Base-by-base conservation (phyloP, 2,329 filamentous ascomycete species). In the Dryadomyces quercivorus region DNA sequence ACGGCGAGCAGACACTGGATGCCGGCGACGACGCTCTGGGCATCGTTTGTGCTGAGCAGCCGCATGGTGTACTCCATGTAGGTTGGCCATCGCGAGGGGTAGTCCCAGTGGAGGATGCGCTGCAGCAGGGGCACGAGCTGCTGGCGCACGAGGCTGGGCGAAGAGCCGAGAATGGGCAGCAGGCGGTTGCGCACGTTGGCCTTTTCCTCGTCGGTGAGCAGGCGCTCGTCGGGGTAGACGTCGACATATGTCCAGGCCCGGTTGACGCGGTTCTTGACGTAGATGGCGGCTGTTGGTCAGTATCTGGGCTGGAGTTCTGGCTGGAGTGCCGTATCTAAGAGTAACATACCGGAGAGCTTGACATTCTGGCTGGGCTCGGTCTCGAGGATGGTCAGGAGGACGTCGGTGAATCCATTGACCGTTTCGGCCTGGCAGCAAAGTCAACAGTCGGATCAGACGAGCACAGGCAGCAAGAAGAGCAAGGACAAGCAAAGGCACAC, bases 261-360 rank as follows among this genome's bases (percentile, higher is more conserved):
- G 69, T 87, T 92, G 69, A 97, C 86, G 67, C 91, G 86, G 73
- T 98, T 97, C 75, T 98, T 98, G 69, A 97, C 82, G 73, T 97
- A 98, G 63, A 98, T 88, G 66, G 92, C 91, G 65, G 90, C 92
- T 96, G 55, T 52, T 50, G 54, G 56, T 61, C 53, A 60, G 34
- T n/a, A n/a, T n/a, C n/a, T n/a, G n/a, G n/a, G n/a, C n/a, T n/a
- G n/a, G n/a, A n/a, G n/a, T n/a, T n/a, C n/a, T n/a, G n/a, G n/a
- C n/a, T n/a, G n/a, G n/a, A n/a, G n/a, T n/a, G n/a, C n/a, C n/a
- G n/a, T n/a, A n/a, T n/a, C n/a, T n/a, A n/a, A 7, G 52, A 10
- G 21, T 8, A 44, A 5, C 84, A 66, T 86, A 97, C 92, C 88
- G 58, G 92, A 92, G 56, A 96, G 78, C 65, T 91, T 86, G 62